Evolutionary conservation across 352 stramenopile species (phyloP).

Genomic region (Phytophthora agathidicida): DNA sequence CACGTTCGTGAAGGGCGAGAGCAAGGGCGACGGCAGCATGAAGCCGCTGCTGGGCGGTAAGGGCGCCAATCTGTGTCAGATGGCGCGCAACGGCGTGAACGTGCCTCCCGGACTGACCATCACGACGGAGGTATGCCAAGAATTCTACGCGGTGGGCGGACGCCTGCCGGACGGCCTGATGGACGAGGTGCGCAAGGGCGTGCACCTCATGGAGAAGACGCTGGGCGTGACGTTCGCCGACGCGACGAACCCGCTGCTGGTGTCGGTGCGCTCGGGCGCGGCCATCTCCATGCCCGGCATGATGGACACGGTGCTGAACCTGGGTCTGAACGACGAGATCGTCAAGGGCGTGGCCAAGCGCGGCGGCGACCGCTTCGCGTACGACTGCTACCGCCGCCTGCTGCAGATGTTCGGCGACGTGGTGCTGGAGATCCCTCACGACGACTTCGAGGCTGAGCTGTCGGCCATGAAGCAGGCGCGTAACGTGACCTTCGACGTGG

Average conservation of each 20-base stretch:
- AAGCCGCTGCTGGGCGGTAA: constrained; percentile 35
- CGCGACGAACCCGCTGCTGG: constrained; percentile 26
- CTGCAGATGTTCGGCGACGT: constrained; percentile 33
- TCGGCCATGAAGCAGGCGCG: constrained; percentile 25
- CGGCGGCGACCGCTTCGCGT: constrained; percentile 29
- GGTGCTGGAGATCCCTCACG: constrained; percentile 31
- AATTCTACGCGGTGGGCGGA: constrained; percentile 36
- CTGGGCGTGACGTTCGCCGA: constrained; percentile 29
- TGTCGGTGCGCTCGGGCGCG: constrained; percentile 29
- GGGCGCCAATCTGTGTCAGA: constrained; percentile 36
- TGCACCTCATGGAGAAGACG: constrained; percentile 33
- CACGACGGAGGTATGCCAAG: constrained; percentile 36
- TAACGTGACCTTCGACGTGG: constrained; percentile 31
- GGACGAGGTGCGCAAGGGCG: constrained; percentile 20
- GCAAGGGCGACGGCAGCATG: constrained; percentile 32
- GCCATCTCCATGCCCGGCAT: constrained; percentile 32
- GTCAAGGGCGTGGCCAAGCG: constrained; percentile 28
- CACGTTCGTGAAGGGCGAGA: constrained; percentile 34
- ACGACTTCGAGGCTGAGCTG: constrained; percentile 34
- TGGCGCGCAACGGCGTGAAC: constrained; percentile 36
- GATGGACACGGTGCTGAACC: constrained; percentile 37
- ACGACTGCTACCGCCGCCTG: constrained; percentile 35
- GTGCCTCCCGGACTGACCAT: constrained; percentile 31
- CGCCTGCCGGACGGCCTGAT: constrained; percentile 26
- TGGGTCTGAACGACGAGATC: constrained; percentile 32